Evolutionary conservation across 2,329 filamentous ascomycete species (phyloP), one percentile per base, ranked within the genome.

Genomic region (Colletotrichum acutatum): DNA sequence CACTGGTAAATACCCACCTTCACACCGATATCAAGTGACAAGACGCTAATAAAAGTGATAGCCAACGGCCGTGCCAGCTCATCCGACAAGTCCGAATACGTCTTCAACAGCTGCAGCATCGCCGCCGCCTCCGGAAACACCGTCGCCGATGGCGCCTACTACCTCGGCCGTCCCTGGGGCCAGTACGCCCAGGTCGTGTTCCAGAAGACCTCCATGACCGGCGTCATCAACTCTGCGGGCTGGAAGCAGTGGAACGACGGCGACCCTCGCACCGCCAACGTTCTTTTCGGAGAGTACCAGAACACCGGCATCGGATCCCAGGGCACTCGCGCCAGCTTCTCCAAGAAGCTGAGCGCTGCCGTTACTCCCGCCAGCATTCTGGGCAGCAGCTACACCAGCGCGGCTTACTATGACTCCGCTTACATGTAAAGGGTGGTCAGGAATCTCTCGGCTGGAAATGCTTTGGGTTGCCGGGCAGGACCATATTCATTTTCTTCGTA

Each of bases 171-270:
- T 4, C 86, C 86, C 0, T 88, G 86, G 86, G 76, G 82, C 7
- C 77, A 81, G 30, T 87, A 84, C 66, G 82, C 86, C 0, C 83
- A 85, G 4, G 86, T 88, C 7, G 83, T 86, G 5, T 86, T 87
- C 79, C 86, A 88, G 75, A 77, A 84, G 63, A 88, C 87, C 0
- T 78, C 78, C 37, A 82, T 93, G 80, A 84, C 83, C 9, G 80
- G 82, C 28, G 88, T 92, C 24, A 86, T 93, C 76, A 91, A 92
- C 76, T 72, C 83, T 2, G 86, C 86, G 0, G 91, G 91, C 0
- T 93, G 91, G 90, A 79, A 76, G 2, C 77, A 83, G 32, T 93
- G 91, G 91, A 85, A 85, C 70, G 81, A 76, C 1, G 83, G 82
- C 3, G 82, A 86, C 56, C 78, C 83, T n/a, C 83, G 85, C 46